Evolutionary conservation across 192 early-diverging fungal species (phyloP), one percentile per base, ranked within the genome.

Genomic region (Chytriomyces confervae): DNA sequence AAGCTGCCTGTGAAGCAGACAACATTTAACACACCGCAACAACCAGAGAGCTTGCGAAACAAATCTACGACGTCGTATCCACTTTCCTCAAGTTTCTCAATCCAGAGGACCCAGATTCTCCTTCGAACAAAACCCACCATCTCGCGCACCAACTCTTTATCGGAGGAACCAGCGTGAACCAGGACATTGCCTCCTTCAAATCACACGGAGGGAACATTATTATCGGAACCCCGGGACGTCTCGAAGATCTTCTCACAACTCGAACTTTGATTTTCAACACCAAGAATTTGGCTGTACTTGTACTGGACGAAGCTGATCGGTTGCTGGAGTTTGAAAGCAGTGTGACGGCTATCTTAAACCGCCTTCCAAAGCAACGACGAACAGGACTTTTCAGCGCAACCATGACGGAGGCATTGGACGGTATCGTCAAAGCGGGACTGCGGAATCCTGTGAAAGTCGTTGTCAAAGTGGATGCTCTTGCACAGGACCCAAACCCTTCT

Each of bases 321-420:
- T 62, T 76, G 24, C 66, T 99, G 94, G 97, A 97, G 49, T 99
- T 98, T 69, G 87, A 94, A 57, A 86, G 90, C 50, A 86, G 90
- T 69, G 79, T 99, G 24, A 93, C 86, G 20, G 86, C 86, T 20
- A 97, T 99, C 68, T 88, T 98, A 47, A 80, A 87, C 0, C 77
- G 87, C 5, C 82, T 99, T 27, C 97, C 97, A 1, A 96, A 95
- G 76, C 96, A 98, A 79, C 92, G 97, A 5, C 89, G 96, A 47
- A 99, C 97, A 0, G 95, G 96, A 6, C 85, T 99, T 49, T 99
- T 97, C 66, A 97, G 95, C 1, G 97, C 97, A 0, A 99, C 97
- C 5, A 95, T 99, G 94, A 93, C 91, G 49, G 96, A 98, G 76
- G 95, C 91, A 0, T 69, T 99, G 49, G 82, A 83, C 16, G 91